Base-by-base conservation (phyloP, 257 asterid species). In the Coffea canephora region DNA sequence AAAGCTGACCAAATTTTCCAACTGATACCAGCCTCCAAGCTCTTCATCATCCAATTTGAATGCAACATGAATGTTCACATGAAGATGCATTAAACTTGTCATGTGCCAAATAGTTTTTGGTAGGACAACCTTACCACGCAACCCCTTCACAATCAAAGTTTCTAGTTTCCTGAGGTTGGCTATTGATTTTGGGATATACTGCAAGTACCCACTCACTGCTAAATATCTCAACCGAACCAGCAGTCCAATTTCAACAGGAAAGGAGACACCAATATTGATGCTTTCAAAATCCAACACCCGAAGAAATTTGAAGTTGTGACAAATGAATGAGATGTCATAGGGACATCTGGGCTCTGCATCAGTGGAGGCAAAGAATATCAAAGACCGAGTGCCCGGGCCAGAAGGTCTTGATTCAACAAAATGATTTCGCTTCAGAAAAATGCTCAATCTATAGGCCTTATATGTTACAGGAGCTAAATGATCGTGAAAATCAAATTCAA, bases 71-170 rank as follows among this genome's bases (percentile, higher is more conserved):
- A 11, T 23, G 36, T 21, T 55, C 11, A 81, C 57, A 27, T 46
- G 73, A 43, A 81, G 41, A 70, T 81, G 77, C 77, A 77, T 66
- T 21, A 81, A 36, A 0, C 61, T 76, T n/a, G 10, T 61, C 81
- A 81, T 77, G n/a, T 23, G 41, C 78, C 55, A 77, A 31, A 77
- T 71, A 12, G 76, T 66, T 0, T 48, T 19, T 0, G 84, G 84
- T 27, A 81, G n/a, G n/a, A n/a, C 36, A 23, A 75, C 80, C 36
- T 49, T 43, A 1, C 52, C 9, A 2, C 43, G 46, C 0, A 34
- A 36, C 19, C 71, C 73, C 6, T 25, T 36, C 6, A 81, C 50
- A 23, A 81, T 11, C 25, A 81, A n/a, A 12, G 79, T 75, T 64
- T 81, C 73, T 0, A 81, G 71, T 67, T 76, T 76, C 75, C 69